A percentile compares a stretch with the other conserved stretches of the same genome.
phyloP scores from a whole-genome alignment of 2,329 filamentous ascomycete genomes.

The Myriangium duriaei region DNA sequence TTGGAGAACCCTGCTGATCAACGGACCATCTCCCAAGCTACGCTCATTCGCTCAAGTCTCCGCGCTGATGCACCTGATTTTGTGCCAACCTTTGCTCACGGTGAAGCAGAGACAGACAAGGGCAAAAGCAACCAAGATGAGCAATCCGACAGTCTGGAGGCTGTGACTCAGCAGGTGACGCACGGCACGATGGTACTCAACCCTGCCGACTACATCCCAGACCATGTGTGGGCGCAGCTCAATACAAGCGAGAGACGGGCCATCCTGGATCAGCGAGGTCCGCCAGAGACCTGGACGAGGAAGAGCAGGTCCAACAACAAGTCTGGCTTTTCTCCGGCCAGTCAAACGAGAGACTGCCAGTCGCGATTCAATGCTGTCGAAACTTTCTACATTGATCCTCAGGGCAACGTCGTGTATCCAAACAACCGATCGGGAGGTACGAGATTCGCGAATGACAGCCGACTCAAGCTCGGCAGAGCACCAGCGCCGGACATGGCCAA shows the following conservation, averaged over 20 bases:
- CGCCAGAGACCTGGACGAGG: too few relatives aligned
- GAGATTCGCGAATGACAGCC: background rate
- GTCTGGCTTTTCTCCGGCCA: background rate
- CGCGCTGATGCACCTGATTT: slow-evolving; percentile 12
- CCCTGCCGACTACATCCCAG: background rate
- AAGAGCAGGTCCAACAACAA: too few relatives aligned
- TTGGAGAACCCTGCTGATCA: too few relatives aligned
- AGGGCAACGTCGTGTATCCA: slow-evolving; percentile 4
- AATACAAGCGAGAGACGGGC: background rate
- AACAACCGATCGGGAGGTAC: background rate
- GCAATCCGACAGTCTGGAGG: background rate
- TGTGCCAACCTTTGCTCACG: slow-evolving; percentile 2
- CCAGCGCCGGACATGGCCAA: slow-evolving; percentile 2
- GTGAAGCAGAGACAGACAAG: background rate
- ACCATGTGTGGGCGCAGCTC: background rate
- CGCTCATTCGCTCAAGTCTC: slow-evolving; percentile 6
- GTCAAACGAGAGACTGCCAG: too few relatives aligned
- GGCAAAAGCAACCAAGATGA: background rate
- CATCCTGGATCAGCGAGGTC: background rate
- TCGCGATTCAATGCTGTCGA: background rate
- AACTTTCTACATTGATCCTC: slow-evolving; percentile 3
- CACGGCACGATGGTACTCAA: background rate
- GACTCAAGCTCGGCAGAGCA: slow-evolving; percentile 6
- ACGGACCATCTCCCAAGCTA: slow-evolving; percentile 5
- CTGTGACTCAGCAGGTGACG: too few relatives aligned